Conservation (phyloP, 2,329 filamentous ascomycete species). For the Talaromyces sp. region DNA sequence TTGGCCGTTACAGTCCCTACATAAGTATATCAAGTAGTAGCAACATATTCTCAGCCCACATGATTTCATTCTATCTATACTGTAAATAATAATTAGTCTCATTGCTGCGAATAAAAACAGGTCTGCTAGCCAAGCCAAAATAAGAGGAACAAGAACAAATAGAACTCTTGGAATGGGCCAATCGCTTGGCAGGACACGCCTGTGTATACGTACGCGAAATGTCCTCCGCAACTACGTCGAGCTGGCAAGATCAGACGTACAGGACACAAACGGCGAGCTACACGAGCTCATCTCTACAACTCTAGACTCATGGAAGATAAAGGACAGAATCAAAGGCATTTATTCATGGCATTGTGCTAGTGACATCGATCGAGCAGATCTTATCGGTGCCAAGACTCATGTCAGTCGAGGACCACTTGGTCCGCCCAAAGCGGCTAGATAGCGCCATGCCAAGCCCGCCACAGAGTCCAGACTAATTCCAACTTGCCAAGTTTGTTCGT, state of each 20-base stretch:
- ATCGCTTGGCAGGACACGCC: not conserved
- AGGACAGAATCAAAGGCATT: no score
- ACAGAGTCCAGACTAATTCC: not conserved
- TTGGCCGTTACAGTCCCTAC: not conserved
- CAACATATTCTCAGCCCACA: not conserved
- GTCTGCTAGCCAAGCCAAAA: not conserved
- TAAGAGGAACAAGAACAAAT: not conserved
- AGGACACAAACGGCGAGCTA: not conserved
- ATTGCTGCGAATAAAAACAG: not conserved
- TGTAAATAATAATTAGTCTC: not conserved
- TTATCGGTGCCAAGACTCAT: not conserved
- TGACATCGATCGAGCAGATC: not conserved
- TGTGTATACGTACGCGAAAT: not conserved
- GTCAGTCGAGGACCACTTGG: not conserved
- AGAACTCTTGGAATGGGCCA: not conserved
- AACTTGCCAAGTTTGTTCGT: not conserved
- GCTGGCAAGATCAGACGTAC: not conserved
- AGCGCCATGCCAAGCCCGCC: constrained; percentile 31
- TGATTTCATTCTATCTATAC: not conserved
- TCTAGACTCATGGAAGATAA: no score
- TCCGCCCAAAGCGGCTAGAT: constrained; percentile 41
- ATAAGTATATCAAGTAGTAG: not conserved
- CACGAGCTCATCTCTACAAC: not conserved
- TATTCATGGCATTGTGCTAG: not conserved
- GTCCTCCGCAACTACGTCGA: not conserved